Conservation (phyloP, 208 protist species). For the Acanthamoeba sp. region DNA sequence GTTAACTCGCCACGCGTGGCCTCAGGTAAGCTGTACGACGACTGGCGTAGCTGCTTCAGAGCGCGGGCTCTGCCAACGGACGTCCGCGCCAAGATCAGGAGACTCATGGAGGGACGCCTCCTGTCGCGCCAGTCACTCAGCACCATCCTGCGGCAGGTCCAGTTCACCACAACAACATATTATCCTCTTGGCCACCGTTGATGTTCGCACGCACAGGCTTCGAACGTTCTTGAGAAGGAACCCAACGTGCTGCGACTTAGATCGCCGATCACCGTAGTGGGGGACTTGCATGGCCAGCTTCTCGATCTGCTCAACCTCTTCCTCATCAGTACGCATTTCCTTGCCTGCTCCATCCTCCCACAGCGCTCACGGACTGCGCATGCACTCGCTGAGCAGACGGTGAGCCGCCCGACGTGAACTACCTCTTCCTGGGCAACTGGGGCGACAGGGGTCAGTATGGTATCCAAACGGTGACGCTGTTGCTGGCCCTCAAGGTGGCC, state of each 20-base stretch:
- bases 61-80: not conserved
- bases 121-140: not conserved
- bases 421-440: slow-evolving; percentile 97
- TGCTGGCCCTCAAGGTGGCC: slow-evolving; percentile 92
- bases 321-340: slow-evolving; percentile 90
- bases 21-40: not conserved
- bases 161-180: too few species aligned
- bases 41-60: not conserved
- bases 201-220: slow-evolving; percentile 85
- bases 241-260: slow-evolving; percentile 96
- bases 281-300: slow-evolving; percentile 99
- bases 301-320: slow-evolving; percentile 98
- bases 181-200: not conserved
- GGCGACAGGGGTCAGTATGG: slow-evolving; percentile 92
- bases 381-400: not conserved
- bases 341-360: not conserved
- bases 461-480: slow-evolving; percentile 91
- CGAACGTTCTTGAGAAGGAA: slow-evolving; percentile 90
- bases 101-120: not conserved
- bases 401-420: slow-evolving; percentile 92
- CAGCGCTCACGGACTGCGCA: not conserved
- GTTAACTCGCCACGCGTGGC: too few species aligned
- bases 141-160: not conserved
- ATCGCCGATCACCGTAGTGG: slow-evolving; percentile 98
- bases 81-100: not conserved